A percentile compares a stretch with the other conserved stretches of the same genome.
Evolutionary conservation across 805 yeast species (phyloP).

Genomic region (Teunomyces aglyptinius): DNA sequence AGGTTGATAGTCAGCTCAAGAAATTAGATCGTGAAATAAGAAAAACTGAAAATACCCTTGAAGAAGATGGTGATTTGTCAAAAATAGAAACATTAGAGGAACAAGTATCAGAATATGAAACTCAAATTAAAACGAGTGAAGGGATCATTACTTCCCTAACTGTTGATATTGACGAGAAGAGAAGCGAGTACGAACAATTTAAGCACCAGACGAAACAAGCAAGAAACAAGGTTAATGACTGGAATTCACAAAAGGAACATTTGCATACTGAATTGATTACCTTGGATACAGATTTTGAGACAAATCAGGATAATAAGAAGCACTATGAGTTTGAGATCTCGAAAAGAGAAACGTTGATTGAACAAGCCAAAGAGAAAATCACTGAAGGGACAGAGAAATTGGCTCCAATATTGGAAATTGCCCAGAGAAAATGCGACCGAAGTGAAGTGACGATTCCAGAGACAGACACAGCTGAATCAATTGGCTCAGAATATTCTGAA

Average conservation of each 20-base stretch:
- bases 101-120: constrained; percentile 28
- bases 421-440: constrained; percentile 44
- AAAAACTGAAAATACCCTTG: constrained; percentile 36
- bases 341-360: constrained; percentile 10
- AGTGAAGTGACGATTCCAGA: constrained; percentile 43
- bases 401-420: constrained; percentile 20
- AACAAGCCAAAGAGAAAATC: constrained; percentile 9
- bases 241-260: constrained; percentile 8
- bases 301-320: constrained; percentile 10
- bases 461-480: constrained; percentile 44
- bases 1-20: constrained; percentile 2
- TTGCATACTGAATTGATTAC: constrained; percentile 13
- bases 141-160: constrained; percentile 29
- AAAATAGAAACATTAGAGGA: constrained; percentile 36
- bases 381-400: constrained; percentile 12
- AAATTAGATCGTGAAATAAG: constrained; percentile 14
- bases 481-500: constrained; percentile 47
- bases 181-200: constrained; percentile 6
- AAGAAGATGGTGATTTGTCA: constrained; percentile 46
- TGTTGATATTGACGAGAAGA: constrained; percentile 17
- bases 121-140: constrained; percentile 24
- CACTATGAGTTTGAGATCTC: constrained; percentile 12
- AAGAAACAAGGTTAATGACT: constrained; percentile 5
- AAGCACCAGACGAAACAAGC: constrained; percentile 12
- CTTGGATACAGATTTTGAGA: constrained; percentile 14